Evolutionary conservation across 768 basidiomycete species (phyloP).

Genomic region (Amanita rubescens): DNA sequence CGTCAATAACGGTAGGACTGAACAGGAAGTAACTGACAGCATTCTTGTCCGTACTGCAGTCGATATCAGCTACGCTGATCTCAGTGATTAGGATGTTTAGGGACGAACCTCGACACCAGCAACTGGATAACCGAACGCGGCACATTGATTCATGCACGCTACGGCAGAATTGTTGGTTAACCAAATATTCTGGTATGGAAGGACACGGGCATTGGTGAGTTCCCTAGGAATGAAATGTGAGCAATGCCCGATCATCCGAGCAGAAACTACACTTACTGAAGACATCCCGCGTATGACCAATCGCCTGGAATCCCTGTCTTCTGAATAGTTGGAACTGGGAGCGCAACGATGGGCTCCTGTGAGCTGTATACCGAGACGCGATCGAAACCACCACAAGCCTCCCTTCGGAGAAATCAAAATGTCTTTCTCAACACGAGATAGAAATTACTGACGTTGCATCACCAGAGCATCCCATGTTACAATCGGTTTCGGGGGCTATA

Average conservation of each 20-base stretch:
- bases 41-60: conserved; percentile 49
- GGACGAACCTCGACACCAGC: conserved; percentile 49
- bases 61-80: neutral
- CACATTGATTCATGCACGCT: conserved; percentile 62
- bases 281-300: conserved; percentile 62
- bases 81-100: neutral
- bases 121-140: conserved; percentile 63
- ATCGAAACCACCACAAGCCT: conserved; percentile 69
- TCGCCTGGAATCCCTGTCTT: conserved; percentile 52
- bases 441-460: conserved; percentile 40
- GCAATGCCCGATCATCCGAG: neutral
- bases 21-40: conserved; percentile 43
- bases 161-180: conserved; percentile 55
- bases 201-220: conserved; percentile 32
- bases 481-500: conserved; percentile 38
- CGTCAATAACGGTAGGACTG: neutral
- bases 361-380: conserved; percentile 64
- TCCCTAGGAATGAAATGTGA: conserved; percentile 33
- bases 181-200: conserved; percentile 56
- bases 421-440: neutral
- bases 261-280: conserved; percentile 37
- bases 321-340: conserved; percentile 52
- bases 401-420: conserved; percentile 24
- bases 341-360: conserved; percentile 38
- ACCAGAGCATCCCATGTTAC: conserved; percentile 72